phyloP scores from a whole-genome alignment of 768 basidiomycete genomes.

The Kwoniella dendrophila region DNA sequence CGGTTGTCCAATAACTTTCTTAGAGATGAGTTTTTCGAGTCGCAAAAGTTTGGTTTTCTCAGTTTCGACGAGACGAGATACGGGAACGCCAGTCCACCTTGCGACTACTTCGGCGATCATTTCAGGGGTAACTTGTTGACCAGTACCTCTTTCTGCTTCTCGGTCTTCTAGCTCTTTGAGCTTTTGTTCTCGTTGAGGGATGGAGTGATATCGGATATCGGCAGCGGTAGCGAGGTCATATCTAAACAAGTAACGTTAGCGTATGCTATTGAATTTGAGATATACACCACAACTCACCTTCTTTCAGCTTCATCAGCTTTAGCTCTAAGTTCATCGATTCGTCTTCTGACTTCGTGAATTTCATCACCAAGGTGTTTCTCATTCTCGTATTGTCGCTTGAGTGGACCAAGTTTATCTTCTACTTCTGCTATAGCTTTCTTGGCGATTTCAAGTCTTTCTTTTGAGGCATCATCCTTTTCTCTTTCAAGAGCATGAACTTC shows the following conservation, averaged over 20 bases:
- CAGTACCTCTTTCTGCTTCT: conserved; percentile 61
- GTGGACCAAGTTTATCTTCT: conserved; percentile 78
- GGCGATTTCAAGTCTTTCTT: conserved; percentile 74
- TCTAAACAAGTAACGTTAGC: conserved; percentile 48
- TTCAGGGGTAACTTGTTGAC: conserved; percentile 70
- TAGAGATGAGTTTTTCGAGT: conserved; percentile 55
- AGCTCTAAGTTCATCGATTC: conserved; percentile 85
- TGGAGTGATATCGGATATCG: conserved; percentile 86
- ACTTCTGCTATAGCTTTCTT: conserved; percentile 78
- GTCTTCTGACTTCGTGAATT: conserved; percentile 71
- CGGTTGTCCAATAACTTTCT: conserved; percentile 75
- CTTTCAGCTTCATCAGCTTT: conserved; percentile 93
- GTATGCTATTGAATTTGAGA: neutral
- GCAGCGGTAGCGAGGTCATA: conserved; percentile 60
- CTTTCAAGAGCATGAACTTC: conserved; percentile 93
- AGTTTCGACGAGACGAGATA: conserved; percentile 65
- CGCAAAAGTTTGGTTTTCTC: conserved; percentile 55
- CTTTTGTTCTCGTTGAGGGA: conserved; percentile 76
- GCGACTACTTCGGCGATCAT: conserved; percentile 93
- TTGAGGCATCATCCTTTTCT: conserved; percentile 85
- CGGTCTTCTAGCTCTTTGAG: conserved; percentile 63
- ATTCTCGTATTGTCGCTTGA: conserved; percentile 81
- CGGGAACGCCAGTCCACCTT: conserved; percentile 90
- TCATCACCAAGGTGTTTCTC: conserved; percentile 82
- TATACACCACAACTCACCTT: conserved; percentile 38